A percentile compares a stretch with the other conserved stretches of the same genome.
Conservation (phyloP, 2,329 filamentous ascomycete genomes). For the Ophiostoma fasciatum region DNA sequence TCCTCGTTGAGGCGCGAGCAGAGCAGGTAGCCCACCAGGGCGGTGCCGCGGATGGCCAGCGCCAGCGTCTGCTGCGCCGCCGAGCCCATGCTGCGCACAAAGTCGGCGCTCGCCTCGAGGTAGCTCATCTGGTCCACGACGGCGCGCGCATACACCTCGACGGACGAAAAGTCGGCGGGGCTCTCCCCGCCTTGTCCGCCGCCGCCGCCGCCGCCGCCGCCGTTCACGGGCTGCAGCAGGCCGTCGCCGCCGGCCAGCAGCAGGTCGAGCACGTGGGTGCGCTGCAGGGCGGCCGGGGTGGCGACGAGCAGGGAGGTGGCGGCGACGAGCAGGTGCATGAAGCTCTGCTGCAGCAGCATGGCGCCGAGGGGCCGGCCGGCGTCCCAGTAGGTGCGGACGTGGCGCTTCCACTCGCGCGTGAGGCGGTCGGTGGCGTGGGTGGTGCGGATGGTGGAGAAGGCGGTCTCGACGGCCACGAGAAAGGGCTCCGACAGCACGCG, state of each 20-base stretch:
- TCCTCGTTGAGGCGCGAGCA: constrained; percentile 74
- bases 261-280: constrained; percentile 56
- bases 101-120: constrained; percentile 80
- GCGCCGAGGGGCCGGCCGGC: constrained; percentile 72
- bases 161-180: constrained; percentile 38
- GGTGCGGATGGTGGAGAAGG: constrained; percentile 81
- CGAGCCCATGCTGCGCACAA: constrained; percentile 72
- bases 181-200: no score
- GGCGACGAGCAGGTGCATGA: constrained; percentile 71
- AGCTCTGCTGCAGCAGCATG: constrained; percentile 79
- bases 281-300: constrained; percentile 42
- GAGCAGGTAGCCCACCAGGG: constrained; percentile 71
- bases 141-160: constrained; percentile 54
- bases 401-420: constrained; percentile 76
- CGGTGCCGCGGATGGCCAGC: constrained; percentile 70
- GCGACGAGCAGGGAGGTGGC: constrained; percentile 60
- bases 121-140: constrained; percentile 72
- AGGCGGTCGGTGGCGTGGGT: constrained; percentile 48
- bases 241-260: constrained; percentile 47
- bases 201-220: constrained; percentile 29
- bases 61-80: constrained; percentile 76
- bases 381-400: constrained; percentile 67
- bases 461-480: constrained; percentile 73
- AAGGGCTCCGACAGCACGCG: constrained; percentile 70
- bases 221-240: constrained; percentile 27